Evolutionary conservation across 345 rosid genomes (phyloP).

Genomic region (Brassica rapa): DNA sequence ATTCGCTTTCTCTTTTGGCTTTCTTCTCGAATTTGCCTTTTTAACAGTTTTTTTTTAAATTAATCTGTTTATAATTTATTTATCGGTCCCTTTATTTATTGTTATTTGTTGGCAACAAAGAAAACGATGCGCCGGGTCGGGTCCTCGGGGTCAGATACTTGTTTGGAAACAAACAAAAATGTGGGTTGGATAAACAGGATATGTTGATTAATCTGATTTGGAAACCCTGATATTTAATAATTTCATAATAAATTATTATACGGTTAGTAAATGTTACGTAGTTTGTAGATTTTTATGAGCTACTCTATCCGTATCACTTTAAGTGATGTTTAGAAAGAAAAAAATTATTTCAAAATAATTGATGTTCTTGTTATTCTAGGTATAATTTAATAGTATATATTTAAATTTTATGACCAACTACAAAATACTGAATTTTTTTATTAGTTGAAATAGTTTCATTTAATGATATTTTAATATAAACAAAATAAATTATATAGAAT

Average conservation of each 20-base stretch:
- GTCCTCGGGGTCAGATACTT: not conserved
- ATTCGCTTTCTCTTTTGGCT: not conserved
- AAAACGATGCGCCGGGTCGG: not conserved
- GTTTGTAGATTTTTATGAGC: too few relatives aligned
- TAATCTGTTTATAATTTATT: not conserved
- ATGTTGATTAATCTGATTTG: not conserved
- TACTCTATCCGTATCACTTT: too few relatives aligned
- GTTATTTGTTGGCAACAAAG: not conserved
- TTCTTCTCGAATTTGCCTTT: conserved; percentile 26
- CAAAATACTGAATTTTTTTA: too few relatives aligned
- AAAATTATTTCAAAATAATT: too few relatives aligned
- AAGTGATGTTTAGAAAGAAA: too few relatives aligned
- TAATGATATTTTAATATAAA: too few relatives aligned
- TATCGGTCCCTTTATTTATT: not conserved
- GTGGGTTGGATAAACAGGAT: not conserved
- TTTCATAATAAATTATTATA: not conserved
- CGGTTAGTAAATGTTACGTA: not conserved
- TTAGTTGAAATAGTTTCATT: too few relatives aligned
- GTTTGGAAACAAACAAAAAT: not conserved
- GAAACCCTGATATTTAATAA: not conserved
- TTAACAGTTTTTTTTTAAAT: not conserved
- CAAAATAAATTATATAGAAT: too few relatives aligned
- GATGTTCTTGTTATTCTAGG: too few relatives aligned
- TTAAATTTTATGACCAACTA: too few relatives aligned
- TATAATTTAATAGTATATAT: too few relatives aligned